Evolutionary conservation across 2,329 filamentous ascomycete genomes (phyloP).

Genomic region (Microthyrium microscopicum): DNA sequence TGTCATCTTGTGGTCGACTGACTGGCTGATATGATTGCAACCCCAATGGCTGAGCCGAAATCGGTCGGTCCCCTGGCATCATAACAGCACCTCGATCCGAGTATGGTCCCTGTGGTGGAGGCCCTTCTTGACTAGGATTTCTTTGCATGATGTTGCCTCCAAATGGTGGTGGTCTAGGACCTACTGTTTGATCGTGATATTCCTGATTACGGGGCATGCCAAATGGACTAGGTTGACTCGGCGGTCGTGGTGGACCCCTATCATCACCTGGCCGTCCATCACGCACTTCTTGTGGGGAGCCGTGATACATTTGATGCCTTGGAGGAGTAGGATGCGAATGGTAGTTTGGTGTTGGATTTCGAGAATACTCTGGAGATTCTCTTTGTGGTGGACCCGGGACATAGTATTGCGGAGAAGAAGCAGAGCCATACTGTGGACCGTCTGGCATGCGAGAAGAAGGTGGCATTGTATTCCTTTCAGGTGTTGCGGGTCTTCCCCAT

Average conservation of each 20-base stretch:
- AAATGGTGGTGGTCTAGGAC: constrained; percentile 1
- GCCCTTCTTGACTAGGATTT: no score
- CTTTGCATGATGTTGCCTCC: no score
- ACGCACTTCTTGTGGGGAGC: constrained; percentile 15
- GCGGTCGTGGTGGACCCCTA: constrained; percentile 20
- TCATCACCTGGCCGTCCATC: constrained; percentile 13
- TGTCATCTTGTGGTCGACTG: constrained; percentile 15
- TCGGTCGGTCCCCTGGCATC: constrained; percentile 16
- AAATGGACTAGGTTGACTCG: constrained; percentile 21
- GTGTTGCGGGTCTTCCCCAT: constrained; percentile 21
- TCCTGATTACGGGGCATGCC: constrained; percentile 13
- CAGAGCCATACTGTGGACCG: constrained; percentile 4
- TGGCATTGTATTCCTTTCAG: constrained; percentile 17
- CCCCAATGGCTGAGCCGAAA: constrained; percentile 22
- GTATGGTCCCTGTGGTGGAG: no score
- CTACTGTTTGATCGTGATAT: not conserved
- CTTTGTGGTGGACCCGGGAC: constrained; percentile 3
- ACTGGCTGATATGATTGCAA: constrained; percentile 22
- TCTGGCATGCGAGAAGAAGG: constrained; percentile 1
- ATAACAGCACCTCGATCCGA: no score
- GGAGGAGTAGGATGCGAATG: constrained; percentile 2
- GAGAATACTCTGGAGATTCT: constrained; percentile 5
- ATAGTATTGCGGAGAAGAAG: constrained; percentile 1
- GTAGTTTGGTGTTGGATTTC: constrained; percentile 1
- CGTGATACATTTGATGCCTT: constrained; percentile 5